These are phyloP conservation scores for Cytospora piceicola DNA, from an alignment of 2,329 filamentous ascomycete species.

Conservation along the genomic window DNA sequence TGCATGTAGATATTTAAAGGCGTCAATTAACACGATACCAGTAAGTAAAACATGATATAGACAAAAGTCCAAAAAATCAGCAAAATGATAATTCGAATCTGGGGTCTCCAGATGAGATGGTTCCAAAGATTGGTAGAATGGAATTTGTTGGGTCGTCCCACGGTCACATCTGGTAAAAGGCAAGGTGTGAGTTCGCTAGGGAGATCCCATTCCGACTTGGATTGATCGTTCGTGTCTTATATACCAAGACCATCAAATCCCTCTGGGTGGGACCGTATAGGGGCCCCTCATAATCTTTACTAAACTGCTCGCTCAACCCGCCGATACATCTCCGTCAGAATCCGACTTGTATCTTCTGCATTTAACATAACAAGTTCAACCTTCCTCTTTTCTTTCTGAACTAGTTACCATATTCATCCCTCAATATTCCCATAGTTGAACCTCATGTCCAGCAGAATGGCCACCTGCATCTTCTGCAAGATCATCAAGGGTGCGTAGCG, in stretches of 20 bases:
- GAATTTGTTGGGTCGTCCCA: conserved; percentile 60
- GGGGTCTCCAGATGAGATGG: conserved; percentile 38
- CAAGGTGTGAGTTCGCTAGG: conserved; percentile 76
- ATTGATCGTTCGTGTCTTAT: conserved; percentile 11
- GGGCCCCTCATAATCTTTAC: conserved; percentile 10
- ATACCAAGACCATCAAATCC: conserved; percentile 12
- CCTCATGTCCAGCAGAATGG: conserved; percentile 49
- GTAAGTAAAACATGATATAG: background rate
- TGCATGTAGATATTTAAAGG: background rate
- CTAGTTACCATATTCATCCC: background rate
- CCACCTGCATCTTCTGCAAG: conserved; percentile 94
- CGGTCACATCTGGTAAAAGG: conserved; percentile 82
- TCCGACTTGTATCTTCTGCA: background rate
- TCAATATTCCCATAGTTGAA: background rate
- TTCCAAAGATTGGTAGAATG: conserved; percentile 58
- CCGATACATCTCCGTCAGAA: conserved; percentile 21
- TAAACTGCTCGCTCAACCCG: background rate
- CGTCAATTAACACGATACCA: too few species aligned
- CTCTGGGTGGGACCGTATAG: background rate
- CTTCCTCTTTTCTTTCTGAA: background rate
- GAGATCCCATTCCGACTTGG: conserved; percentile 65
- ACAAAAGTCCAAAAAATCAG: conserved; percentile 9
- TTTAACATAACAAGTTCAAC: background rate
- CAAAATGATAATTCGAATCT: conserved; percentile 48
- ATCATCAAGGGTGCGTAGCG: conserved; percentile 79